Percentiles rank a stretch among this genome's conserved stretches.
Evolutionary conservation across 371 early-diverging fungal species (phyloP).

Genomic region (Lichtheimia ramosa): DNA sequence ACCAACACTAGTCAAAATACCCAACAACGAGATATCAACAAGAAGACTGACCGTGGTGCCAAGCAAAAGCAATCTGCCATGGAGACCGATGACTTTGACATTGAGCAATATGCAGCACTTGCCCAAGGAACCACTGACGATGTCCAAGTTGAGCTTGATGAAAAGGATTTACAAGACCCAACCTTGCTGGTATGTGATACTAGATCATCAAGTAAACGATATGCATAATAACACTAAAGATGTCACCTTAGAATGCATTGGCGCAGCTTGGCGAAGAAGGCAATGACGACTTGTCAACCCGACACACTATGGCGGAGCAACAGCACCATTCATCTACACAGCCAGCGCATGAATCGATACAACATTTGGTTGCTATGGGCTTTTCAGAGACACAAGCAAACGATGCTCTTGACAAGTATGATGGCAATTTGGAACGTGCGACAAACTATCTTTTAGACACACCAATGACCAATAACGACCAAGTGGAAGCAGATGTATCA

Average conservation of each 20-base stretch:
- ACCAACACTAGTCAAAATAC: neutral
- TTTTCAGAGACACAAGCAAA: constrained; percentile 29
- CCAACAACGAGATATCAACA: constrained; percentile 6
- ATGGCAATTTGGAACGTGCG: constrained; percentile 34
- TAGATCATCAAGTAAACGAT: neutral
- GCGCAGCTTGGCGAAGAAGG: neutral
- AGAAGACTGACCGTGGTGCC: neutral
- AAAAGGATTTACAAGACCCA: constrained; percentile 42
- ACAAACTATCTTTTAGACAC: constrained; percentile 36
- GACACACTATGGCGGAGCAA: too few species aligned
- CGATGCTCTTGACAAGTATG: constrained; percentile 25
- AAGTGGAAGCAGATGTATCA: neutral
- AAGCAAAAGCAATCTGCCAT: neutral
- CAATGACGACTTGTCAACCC: neutral
- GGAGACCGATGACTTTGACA: constrained; percentile 25
- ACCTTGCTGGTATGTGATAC: constrained; percentile 31
- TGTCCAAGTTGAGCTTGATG: constrained; percentile 38
- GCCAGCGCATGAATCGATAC: constrained; percentile 1
- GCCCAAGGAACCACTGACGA: constrained; percentile 37
- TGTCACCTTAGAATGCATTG: neutral
- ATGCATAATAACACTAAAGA: neutral
- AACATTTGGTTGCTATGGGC: constrained; percentile 30
- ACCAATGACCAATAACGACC: constrained; percentile 2
- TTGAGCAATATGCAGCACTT: constrained; percentile 39
- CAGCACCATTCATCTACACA: too few species aligned